A percentile compares a stretch with the other conserved stretches of the same genome.
These are phyloP conservation scores for Candolleomyces aberdarensis DNA, from an alignment of 768 basidiomycete species.

Conservation along the genomic window DNA sequence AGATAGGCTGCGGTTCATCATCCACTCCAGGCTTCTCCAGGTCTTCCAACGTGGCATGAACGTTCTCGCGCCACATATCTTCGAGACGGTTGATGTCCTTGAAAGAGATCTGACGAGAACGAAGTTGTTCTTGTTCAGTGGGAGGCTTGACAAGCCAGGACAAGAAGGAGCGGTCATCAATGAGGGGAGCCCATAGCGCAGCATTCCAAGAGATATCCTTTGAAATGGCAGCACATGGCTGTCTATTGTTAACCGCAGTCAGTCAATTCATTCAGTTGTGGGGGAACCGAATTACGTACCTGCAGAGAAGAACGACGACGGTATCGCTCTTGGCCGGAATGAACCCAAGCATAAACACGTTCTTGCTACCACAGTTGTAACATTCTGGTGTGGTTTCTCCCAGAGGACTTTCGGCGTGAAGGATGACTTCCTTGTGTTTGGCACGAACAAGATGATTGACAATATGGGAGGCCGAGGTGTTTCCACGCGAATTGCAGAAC, in stretches of 20 bases:
- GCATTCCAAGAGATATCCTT: slow-evolving; percentile 99
- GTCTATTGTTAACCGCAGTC: slow-evolving; percentile 43
- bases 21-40: slow-evolving; percentile 97
- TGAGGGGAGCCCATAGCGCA: slow-evolving; percentile 95
- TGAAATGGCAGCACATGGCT: slow-evolving; percentile 96
- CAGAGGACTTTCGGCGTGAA: slow-evolving; percentile 92
- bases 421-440: slow-evolving; percentile 97
- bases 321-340: slow-evolving; percentile 99
- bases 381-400: slow-evolving; percentile 99
- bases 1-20: slow-evolving; percentile 92
- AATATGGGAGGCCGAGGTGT: slow-evolving; percentile 97
- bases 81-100: slow-evolving; percentile 96
- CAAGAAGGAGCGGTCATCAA: slow-evolving; percentile 98
- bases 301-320: slow-evolving; percentile 94
- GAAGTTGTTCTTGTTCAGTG: slow-evolving; percentile 91
- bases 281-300: slow-evolving; percentile 50
- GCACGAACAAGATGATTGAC: slow-evolving; percentile 99
- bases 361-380: slow-evolving; percentile 99
- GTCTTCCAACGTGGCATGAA: slow-evolving; percentile 91
- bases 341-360: slow-evolving; percentile 99
- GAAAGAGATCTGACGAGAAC: slow-evolving; percentile 96
- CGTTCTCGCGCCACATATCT: slow-evolving; percentile 97
- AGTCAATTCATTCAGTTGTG: slow-evolving; percentile 6
- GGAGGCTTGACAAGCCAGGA: slow-evolving; percentile 99
- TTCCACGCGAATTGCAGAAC: slow-evolving; percentile 99